Evolutionary conservation across 345 rosid genomes (phyloP).

Genomic region (Hypericum androsaemum): DNA sequence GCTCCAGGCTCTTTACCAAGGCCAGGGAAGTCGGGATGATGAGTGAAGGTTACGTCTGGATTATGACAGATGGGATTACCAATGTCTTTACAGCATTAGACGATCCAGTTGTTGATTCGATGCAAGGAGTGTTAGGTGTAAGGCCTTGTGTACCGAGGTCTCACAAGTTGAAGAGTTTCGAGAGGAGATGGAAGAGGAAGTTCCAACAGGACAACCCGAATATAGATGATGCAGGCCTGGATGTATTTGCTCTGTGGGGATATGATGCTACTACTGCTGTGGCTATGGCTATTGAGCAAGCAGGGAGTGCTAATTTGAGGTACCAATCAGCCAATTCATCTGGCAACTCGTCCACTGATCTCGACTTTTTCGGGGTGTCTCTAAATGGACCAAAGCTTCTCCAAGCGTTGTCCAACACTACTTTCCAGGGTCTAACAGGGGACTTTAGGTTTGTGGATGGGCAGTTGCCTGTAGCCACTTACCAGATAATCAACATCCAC

Average conservation of each 20-base stretch:
- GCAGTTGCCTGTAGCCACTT: too few species aligned
- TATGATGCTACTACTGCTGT: slow-evolving; percentile 34
- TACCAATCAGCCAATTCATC: neutral
- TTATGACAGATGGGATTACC: too few species aligned
- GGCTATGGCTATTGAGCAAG: slow-evolving; percentile 29
- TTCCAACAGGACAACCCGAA: neutral
- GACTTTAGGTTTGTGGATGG: slow-evolving; percentile 2
- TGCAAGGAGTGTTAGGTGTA: slow-evolving; percentile 27
- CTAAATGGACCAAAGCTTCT: slow-evolving; percentile 8
- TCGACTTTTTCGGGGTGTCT: slow-evolving; percentile 10
- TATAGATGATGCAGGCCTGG: neutral
- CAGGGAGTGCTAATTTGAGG: neutral
- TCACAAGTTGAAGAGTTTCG: slow-evolving; percentile 11
- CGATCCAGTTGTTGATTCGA: slow-evolving; percentile 1
- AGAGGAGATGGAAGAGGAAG: slow-evolving; percentile 17
- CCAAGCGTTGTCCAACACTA: slow-evolving; percentile 1
- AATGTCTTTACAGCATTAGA: neutral
- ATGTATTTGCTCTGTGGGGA: slow-evolving; percentile 23
- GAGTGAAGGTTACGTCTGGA: too few species aligned
- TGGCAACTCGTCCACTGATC: slow-evolving; percentile 3
- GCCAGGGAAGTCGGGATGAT: too few species aligned
- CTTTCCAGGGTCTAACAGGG: slow-evolving; percentile 10
- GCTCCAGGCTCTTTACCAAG: too few species aligned
- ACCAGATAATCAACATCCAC: too few species aligned
- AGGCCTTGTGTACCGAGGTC: slow-evolving; percentile 14